Base-by-base conservation (phyloP, 192 early-diverging fungal species). In the Coemansia sp. region DNA sequence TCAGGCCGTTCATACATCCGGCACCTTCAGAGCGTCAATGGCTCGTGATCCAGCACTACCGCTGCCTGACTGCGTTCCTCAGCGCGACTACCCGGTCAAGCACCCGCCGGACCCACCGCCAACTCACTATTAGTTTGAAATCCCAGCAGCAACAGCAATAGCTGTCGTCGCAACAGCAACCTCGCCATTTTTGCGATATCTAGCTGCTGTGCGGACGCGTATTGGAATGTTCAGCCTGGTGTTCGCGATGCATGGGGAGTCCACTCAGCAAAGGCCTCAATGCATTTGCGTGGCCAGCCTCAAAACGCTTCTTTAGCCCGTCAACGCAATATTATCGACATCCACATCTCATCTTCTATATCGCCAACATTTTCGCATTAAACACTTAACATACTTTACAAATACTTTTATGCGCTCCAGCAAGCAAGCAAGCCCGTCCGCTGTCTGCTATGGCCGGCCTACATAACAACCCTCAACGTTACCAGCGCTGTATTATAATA, bases 31-130 rank as follows among this genome's bases (percentile, higher is more conserved):
- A 5, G 29, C 29, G 29, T 29, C 55, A 58, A 58, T 58, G 55
- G 32, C 55, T 58, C 55, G 55, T 58, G 55, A 58, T 58, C 55
- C 55, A 14, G 62, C 19, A 29, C 9, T 37, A 27, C 29, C 57
- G 23, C 66, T 62, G n/a, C 32, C 74, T 10, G 63, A 68, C 27
- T 81, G 67, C 67, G 39, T 64, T n/a, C 79, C 74, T 12, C 46
- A 19, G 19, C 74, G 79, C 63, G 79, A 82, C 79, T 82, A 82
- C 34, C 79, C 79, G 3, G 79, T 82, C 74, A 82, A 76, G 50
- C 79, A 82, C 62, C 74, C 79, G 53, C 79, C 79, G 5, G 79
- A 82, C 68, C 79, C 79, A 19, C 79, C 74, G 39, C 74, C 74
- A 44, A 32, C 42, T 5, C 63, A 67, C 61, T 76, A 73, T 67